phyloP scores from a whole-genome alignment of 805 yeast species.

The Candida silvicultrix region DNA sequence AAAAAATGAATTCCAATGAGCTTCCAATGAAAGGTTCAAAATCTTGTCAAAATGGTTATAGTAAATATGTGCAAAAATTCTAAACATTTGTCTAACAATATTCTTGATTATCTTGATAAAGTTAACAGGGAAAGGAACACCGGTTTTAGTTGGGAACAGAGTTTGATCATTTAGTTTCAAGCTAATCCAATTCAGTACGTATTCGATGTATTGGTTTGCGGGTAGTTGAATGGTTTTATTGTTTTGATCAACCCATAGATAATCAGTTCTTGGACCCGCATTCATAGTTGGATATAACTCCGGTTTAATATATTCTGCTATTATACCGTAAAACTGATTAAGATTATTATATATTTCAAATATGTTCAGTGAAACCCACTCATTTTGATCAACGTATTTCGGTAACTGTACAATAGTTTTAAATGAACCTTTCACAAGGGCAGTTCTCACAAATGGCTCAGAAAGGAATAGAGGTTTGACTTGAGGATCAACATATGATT shows the following conservation, averaged over 20 bases:
- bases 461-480: constrained; percentile 55
- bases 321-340: constrained; percentile 84
- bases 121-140: constrained; percentile 82
- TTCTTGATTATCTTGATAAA: constrained; percentile 79
- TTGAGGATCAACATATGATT: constrained; percentile 6
- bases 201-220: constrained; percentile 88
- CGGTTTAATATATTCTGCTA: constrained; percentile 86
- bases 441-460: constrained; percentile 91
- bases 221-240: constrained; percentile 83
- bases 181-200: constrained; percentile 85
- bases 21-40: constrained; percentile 87
- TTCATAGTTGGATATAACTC: constrained; percentile 90
- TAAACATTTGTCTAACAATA: constrained; percentile 85
- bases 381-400: constrained; percentile 88
- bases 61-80: constrained; percentile 93
- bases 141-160: constrained; percentile 86
- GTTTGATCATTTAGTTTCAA: constrained; percentile 84
- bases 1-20: constrained; percentile 97
- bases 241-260: constrained; percentile 80
- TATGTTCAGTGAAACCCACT: constrained; percentile 91
- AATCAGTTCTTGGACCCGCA: constrained; percentile 90
- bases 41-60: constrained; percentile 92
- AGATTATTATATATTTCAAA: constrained; percentile 85
- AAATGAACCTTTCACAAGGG: constrained; percentile 93
- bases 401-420: constrained; percentile 94